phyloP scores from a whole-genome alignment of 139 green algal species.

The Nannochloris sp. region DNA sequence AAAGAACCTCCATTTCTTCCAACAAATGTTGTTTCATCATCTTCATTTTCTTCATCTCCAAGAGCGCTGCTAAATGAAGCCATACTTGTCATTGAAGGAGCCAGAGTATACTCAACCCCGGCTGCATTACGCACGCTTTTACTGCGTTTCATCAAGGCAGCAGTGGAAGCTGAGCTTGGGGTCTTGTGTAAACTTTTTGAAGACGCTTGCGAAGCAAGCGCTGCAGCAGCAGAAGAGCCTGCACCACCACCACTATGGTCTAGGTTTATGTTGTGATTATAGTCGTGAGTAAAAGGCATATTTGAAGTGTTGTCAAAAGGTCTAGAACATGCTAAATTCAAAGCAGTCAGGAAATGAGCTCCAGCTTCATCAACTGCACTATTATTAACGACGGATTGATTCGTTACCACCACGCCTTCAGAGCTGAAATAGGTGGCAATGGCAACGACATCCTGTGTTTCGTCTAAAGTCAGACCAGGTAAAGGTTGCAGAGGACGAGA shows the following conservation, averaged over 20 bases:
- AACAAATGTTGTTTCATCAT: too few relatives aligned
- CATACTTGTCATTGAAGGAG: not conserved
- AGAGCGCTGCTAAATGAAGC: too few relatives aligned
- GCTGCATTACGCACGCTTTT: constrained; percentile 19
- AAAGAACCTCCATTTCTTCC: not conserved
- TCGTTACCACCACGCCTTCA: not conserved
- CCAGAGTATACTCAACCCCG: constrained; percentile 20
- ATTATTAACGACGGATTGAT: not conserved
- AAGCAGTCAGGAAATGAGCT: constrained; percentile 10
- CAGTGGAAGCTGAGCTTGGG: not conserved
- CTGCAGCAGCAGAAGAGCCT: not conserved
- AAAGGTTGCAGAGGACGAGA: not conserved
- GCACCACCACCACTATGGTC: not conserved
- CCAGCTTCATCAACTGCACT: constrained; percentile 1
- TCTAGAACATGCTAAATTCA: not conserved
- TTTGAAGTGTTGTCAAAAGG: not conserved
- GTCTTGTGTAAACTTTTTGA: not conserved
- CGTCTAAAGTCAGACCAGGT: constrained; percentile 10
- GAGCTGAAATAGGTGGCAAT: not conserved
- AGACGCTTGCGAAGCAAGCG: not conserved
- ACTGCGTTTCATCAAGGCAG: not conserved
- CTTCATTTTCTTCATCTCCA: not conserved
- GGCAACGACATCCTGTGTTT: constrained; percentile 4
- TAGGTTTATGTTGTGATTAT: not conserved
- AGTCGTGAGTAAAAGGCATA: too few relatives aligned